Base-by-base conservation (phyloP, 2,329 filamentous ascomycete species). In the Furcasterigmium sp. region DNA sequence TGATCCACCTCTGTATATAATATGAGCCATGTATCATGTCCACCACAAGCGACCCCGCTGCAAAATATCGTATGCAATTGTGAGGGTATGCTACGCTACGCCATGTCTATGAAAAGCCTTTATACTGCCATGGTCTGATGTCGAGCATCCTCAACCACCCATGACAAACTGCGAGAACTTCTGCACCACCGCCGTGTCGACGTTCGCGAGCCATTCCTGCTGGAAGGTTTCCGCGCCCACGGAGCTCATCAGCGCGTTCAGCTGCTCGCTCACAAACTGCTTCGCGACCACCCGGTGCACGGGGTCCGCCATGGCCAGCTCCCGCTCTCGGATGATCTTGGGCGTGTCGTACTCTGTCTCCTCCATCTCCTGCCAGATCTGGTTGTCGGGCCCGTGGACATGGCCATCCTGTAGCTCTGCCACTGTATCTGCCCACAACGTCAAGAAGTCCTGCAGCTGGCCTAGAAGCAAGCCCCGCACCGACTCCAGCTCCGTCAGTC, bases 391-490 rank as follows among this genome's bases (percentile, higher is more conserved):
- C 2, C 64, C 70, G 37, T 74, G 70, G 20, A 72, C 69, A 32
- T 72, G 69, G 19, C 78, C 78, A 37, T 84, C 81, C 41, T 82
- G 70, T 39, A 91, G 64, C 53, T 89, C 83, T 2, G 66, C 65
- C 23, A 91, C 68, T 2, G 87, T 75, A 49, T 76, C 78, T 2
- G 83, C 86, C 87, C 87, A 93, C 65, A 90, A 75, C 2, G 74
- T 73, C 54, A 93, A 80, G 54, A 87, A 81, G 54, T 84, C 84
- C 59, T 93, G 87, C 43, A 93, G 68, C 29, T 72, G 75, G 2
- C 61, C 56, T 5, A 89, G 63, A 3, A 80, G 71, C 42, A 85
- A 74, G 0, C 76, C 70, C 47, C 76, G 75, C 56, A 78, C 64
- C 1, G 73, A 72, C 20, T 76, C 72, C 1, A 84, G 71, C 57